Percentiles rank a stretch among this genome's conserved stretches.
These are phyloP conservation scores for Crithidia bombi DNA, from an alignment of 208 protist genomes.

Conservation along the genomic window DNA sequence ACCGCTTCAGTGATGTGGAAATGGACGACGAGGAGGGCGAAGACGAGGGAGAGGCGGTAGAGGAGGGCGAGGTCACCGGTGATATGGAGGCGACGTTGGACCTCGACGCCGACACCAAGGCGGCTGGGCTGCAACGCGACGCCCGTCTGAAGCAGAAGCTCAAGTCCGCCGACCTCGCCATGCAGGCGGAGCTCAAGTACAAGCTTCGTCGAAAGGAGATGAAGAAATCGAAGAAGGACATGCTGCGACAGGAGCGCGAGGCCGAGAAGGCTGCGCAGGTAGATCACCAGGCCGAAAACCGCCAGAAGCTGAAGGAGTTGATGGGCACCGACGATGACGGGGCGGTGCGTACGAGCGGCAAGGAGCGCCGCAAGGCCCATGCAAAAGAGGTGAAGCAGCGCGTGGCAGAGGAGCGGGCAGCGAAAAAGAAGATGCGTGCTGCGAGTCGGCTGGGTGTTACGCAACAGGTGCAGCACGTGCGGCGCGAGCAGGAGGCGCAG, in stretches of 20 bases:
- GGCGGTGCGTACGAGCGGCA: conserved; percentile 51
- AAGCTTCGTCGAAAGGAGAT: conserved; percentile 84
- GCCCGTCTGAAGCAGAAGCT: conserved; percentile 64
- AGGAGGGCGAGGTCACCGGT: conserved; percentile 42
- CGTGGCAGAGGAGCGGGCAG: conserved; percentile 66
- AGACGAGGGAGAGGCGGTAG: conserved; percentile 28
- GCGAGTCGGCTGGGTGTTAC: conserved; percentile 67
- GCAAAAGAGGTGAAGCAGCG: conserved; percentile 71
- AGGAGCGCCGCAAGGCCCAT: conserved; percentile 80
- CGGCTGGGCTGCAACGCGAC: conserved; percentile 73
- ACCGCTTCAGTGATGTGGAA: conserved; percentile 84
- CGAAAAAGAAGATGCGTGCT: conserved; percentile 72
- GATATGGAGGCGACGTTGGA: conserved; percentile 86
- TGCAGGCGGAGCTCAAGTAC: conserved; percentile 85
- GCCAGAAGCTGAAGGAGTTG: conserved; percentile 58
- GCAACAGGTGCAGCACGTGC: conserved; percentile 43
- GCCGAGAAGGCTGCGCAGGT: conserved; percentile 47
- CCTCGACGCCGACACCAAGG: conserved; percentile 80
- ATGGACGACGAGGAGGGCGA: conserved; percentile 40
- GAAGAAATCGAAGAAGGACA: conserved; percentile 88
- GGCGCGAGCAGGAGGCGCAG: conserved; percentile 38
- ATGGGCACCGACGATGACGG: conserved; percentile 63
- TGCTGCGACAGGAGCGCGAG: conserved; percentile 68
- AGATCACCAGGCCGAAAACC: conserved; percentile 47
- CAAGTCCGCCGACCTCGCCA: conserved; percentile 62